Base-by-base conservation (phyloP, 176 grass and related monocot species). In the Lolium multiflorum region DNA sequence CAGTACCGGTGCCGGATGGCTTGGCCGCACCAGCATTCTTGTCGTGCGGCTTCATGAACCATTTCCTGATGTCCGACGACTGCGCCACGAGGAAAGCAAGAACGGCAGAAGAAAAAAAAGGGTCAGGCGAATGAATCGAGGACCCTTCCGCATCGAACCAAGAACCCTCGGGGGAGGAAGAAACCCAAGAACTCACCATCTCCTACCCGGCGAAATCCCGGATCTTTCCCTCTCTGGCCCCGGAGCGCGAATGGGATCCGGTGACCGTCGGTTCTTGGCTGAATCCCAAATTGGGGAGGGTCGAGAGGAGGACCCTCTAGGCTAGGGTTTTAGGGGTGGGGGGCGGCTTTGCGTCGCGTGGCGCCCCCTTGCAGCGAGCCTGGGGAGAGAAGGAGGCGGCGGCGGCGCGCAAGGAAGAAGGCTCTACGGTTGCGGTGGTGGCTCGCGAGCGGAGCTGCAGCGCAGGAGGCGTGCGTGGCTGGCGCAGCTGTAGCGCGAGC, bases 41-140 rank as follows among this genome's bases (percentile, higher is more conserved):
- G 77, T 87, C 92, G 80, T 99, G 92, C 82, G 86, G 18, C 89
- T 97, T 99, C 89, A 97, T 93, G 87, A 99, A 99, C 94, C 97
- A 99, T 82, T 94, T 99, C 80, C 97, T 89, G 87, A 99, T 97
- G 87, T 97, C 97, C 68, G 94, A 94, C 84, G 95, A 91, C 94
- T 99, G 90, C 85, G 78, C 68, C 88, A 51, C 22, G 56, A 82
- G 71, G 67, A 71, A 58, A 55, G 21, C 52, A 85, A 21, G 18
- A 74, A 58, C 3, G 6, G 60, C 16, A 75, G 7, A 74, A 75
- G 7, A 74, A 62, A 58, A 73, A 74, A 15, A 55, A 43, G 5
- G 7, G 41, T 43, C 41, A 43, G 41, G 41, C 41, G 3, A 22
- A 79, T 7, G 22, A 46, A 22, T 16, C 50, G 55, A 24, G 28